A percentile compares a stretch with the other conserved stretches of the same genome.
phyloP scores from a whole-genome alignment of 176 grass and related monocot species.

The Coix lacrymajobi region DNA sequence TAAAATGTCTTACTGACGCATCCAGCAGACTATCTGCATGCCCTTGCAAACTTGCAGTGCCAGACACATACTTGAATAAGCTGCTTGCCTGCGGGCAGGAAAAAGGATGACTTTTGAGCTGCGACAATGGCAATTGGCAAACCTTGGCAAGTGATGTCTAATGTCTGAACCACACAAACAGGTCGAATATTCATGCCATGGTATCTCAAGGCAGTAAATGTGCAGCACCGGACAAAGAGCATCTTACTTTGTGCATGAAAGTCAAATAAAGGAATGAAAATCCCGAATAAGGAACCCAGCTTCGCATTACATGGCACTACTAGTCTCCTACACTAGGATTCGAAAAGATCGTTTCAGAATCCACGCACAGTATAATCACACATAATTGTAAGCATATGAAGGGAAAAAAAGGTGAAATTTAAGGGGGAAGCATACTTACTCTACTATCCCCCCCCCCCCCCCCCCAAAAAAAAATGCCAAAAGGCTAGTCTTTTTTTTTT shows the following conservation, averaged over 20 bases:
- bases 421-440: not conserved
- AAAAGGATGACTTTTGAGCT: not conserved
- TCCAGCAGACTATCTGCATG: conserved; percentile 24
- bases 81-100: conserved; percentile 32
- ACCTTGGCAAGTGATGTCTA: not conserved
- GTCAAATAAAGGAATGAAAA: not conserved
- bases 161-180: not conserved
- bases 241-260: not conserved
- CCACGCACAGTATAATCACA: not conserved
- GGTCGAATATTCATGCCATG: not conserved
- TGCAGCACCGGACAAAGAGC: not conserved
- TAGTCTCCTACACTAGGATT: not conserved
- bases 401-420: not conserved
- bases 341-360: not conserved
- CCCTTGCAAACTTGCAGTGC: conserved; percentile 30
- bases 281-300: not conserved
- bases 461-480: not conserved
- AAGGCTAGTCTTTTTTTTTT: not conserved
- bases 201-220: not conserved
- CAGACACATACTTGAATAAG: conserved; percentile 45
- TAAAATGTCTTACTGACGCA: conserved; percentile 50
- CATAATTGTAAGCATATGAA: not conserved
- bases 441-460: no score
- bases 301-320: not conserved
- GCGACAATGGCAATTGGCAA: not conserved